phyloP scores from a whole-genome alignment of 345 rosid species.

The Hypericum perforatum region DNA sequence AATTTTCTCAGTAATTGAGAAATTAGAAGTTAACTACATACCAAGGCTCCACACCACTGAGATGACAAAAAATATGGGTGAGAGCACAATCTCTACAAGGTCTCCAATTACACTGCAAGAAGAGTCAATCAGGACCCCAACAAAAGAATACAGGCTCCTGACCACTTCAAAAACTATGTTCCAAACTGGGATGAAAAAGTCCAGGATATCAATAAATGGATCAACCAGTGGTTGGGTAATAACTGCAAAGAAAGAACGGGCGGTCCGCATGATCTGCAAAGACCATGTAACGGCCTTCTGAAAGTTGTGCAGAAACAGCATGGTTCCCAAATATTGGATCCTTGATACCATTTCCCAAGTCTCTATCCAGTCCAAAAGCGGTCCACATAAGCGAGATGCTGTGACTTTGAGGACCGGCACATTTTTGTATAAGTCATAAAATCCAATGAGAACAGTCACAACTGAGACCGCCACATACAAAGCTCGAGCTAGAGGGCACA shows the following conservation, averaged over 20 bases:
- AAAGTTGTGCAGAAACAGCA: conserved; percentile 15
- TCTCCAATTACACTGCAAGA: conserved; percentile 36
- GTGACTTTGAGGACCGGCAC: conserved; percentile 13
- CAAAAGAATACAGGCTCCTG: conserved; percentile 38
- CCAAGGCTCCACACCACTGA: conserved; percentile 52
- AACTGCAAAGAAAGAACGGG: not conserved
- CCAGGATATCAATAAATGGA: conserved; percentile 6
- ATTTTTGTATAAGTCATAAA: conserved; percentile 21
- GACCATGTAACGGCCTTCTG: conserved; percentile 15
- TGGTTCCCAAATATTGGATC: conserved; percentile 17
- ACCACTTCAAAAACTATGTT: conserved; percentile 35
- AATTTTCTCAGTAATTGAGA: not conserved
- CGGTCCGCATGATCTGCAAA: conserved; percentile 1
- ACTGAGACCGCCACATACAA: conserved; percentile 10
- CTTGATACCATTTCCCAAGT: conserved; percentile 17
- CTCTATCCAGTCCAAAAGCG: conserved; percentile 18
- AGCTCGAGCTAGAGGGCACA: conserved; percentile 9
- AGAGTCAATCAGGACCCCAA: conserved; percentile 41
- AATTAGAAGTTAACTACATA: conserved; percentile 20
- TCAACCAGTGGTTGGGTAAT: conserved; percentile 6
- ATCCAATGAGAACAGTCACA: conserved; percentile 16
- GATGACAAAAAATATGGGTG: conserved; percentile 49
- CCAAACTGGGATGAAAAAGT: conserved; percentile 28
- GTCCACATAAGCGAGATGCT: conserved; percentile 14
- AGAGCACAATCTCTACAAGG: conserved; percentile 38